A percentile compares a stretch with the other conserved stretches of the same genome.
These are phyloP conservation scores for Lonicera japonica DNA, from an alignment of 129 eudicot genomes.

Conservation along the genomic window DNA sequence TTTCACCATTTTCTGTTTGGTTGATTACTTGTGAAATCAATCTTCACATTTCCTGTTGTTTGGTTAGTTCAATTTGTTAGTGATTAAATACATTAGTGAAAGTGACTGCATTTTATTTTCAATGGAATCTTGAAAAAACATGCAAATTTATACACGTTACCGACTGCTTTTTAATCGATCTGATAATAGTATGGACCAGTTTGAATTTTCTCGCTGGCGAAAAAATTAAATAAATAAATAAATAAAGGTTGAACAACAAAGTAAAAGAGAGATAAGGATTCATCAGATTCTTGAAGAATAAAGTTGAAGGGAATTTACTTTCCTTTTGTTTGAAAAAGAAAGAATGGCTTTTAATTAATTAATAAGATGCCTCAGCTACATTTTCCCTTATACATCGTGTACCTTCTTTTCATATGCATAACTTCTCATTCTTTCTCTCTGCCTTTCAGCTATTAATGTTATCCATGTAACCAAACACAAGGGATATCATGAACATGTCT, in stretches of 20 bases:
- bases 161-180: background rate
- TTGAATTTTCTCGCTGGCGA: background rate
- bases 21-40: too few relatives aligned
- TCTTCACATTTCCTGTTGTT: background rate
- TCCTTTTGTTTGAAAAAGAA: background rate
- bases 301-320: background rate
- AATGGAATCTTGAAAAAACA: background rate
- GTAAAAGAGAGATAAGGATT: too few relatives aligned
- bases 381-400: background rate
- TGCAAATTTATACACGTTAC: background rate
- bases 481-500: background rate
- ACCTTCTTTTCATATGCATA: background rate
- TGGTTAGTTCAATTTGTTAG: background rate
- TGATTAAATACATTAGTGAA: background rate
- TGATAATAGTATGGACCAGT: background rate
- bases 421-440: too few relatives aligned
- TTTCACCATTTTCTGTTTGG: background rate
- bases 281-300: too few relatives aligned
- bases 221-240: too few relatives aligned
- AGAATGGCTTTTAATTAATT: background rate
- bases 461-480: background rate
- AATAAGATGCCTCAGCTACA: background rate
- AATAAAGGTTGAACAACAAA: too few relatives aligned
- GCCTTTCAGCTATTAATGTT: background rate
- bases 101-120: background rate